These are phyloP conservation scores for Fusarium brevicatenulatum DNA, from an alignment of 2,329 filamentous ascomycete species.

Conservation along the genomic window DNA sequence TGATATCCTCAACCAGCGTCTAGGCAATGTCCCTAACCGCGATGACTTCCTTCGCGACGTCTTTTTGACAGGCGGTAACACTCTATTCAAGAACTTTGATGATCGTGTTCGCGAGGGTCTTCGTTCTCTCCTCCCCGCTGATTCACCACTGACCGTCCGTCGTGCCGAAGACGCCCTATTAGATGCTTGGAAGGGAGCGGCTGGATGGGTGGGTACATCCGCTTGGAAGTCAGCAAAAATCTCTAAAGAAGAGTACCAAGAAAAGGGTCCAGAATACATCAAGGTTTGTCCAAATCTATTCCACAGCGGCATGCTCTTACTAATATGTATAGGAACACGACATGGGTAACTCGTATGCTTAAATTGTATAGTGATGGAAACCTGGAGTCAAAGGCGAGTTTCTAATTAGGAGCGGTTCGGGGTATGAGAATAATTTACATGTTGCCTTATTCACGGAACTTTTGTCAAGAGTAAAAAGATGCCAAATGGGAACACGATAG, in stretches of 20 bases:
- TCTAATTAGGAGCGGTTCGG: slow-evolving; percentile 36
- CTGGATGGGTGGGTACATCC: slow-evolving; percentile 77
- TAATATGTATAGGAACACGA: slow-evolving; percentile 67
- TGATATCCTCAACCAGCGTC: slow-evolving; percentile 86
- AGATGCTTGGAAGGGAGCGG: slow-evolving; percentile 95
- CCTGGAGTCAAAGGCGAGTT: slow-evolving; percentile 39
- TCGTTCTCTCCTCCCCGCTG: slow-evolving; percentile 75
- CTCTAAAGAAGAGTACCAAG: slow-evolving; percentile 82
- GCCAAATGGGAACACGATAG: not conserved
- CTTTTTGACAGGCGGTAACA: slow-evolving; percentile 95
- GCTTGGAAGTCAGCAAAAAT: slow-evolving; percentile 74
- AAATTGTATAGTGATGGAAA: slow-evolving; percentile 35
- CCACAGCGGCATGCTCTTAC: not conserved
- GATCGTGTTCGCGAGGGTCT: slow-evolving; percentile 80
- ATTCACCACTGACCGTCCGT: slow-evolving; percentile 74
- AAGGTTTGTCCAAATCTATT: slow-evolving; percentile 67
- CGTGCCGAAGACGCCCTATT: slow-evolving; percentile 79
- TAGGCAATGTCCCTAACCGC: slow-evolving; percentile 67
- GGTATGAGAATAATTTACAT: slow-evolving; percentile 12
- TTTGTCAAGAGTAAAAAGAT: slow-evolving; percentile 1
- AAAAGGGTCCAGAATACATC: slow-evolving; percentile 94
- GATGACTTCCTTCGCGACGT: slow-evolving; percentile 83
- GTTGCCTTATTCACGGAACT: slow-evolving; percentile 30
- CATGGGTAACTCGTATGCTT: slow-evolving; percentile 69
- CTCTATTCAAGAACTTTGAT: slow-evolving; percentile 86